A percentile compares a stretch with the other conserved stretches of the same genome.
Conservation (phyloP, 495 filamentous ascomycete genomes). For the Amphirosellinia nigrospora region DNA sequence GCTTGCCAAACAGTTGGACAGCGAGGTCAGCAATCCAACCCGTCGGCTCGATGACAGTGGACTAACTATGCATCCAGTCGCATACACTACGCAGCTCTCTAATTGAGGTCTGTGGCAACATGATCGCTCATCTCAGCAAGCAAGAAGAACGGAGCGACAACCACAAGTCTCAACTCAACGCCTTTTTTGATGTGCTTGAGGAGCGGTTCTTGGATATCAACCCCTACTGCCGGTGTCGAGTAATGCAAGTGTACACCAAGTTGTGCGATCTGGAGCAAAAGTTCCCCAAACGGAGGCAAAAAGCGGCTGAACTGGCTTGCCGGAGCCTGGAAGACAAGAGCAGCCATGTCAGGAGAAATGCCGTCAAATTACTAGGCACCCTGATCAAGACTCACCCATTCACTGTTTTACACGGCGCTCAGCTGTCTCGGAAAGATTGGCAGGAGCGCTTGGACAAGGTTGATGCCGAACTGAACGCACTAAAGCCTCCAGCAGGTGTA, state of each 20-base stretch:
- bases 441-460: slow-evolving; percentile 75
- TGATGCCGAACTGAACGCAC: slow-evolving; percentile 77
- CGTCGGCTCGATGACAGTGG: neutral
- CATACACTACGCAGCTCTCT: slow-evolving; percentile 92
- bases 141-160: slow-evolving; percentile 89
- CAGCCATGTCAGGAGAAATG: slow-evolving; percentile 93
- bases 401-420: slow-evolving; percentile 86
- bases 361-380: slow-evolving; percentile 87
- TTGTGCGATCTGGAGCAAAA: slow-evolving; percentile 93
- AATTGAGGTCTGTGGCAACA: slow-evolving; percentile 98
- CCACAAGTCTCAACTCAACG: slow-evolving; percentile 90
- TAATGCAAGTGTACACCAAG: slow-evolving; percentile 91
- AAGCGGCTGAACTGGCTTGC: slow-evolving; percentile 81
- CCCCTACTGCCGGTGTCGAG: slow-evolving; percentile 90
- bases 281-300: slow-evolving; percentile 89
- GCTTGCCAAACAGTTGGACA: slow-evolving; percentile 90
- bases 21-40: slow-evolving; percentile 68
- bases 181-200: slow-evolving; percentile 95
- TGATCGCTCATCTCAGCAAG: slow-evolving; percentile 87
- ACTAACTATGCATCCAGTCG: slow-evolving; percentile 59
- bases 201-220: slow-evolving; percentile 97
- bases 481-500: slow-evolving; percentile 79
- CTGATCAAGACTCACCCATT: slow-evolving; percentile 94
- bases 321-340: slow-evolving; percentile 96
- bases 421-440: slow-evolving; percentile 86